Conservation (phyloP, 2,329 filamentous ascomycete species). For the Beauveria varroae region DNA sequence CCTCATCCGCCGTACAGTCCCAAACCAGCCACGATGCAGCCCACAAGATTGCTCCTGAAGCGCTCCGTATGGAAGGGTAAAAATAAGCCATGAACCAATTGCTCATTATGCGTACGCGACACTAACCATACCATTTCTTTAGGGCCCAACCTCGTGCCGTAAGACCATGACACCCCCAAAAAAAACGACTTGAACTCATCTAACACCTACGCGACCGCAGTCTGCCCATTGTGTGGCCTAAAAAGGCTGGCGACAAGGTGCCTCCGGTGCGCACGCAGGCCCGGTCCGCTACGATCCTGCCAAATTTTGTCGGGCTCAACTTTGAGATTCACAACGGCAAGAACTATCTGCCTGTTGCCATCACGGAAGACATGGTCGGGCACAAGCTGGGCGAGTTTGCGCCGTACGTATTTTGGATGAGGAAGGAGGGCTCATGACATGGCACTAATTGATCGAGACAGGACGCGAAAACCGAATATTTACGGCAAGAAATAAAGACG, state of each 20-base stretch:
- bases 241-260: slow-evolving; percentile 51
- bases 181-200: neutral
- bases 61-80: slow-evolving; percentile 86
- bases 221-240: slow-evolving; percentile 56
- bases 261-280: slow-evolving; percentile 80
- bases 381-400: slow-evolving; percentile 93
- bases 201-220: slow-evolving; percentile 26
- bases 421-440: neutral
- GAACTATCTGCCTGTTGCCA: slow-evolving; percentile 69
- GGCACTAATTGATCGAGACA: slow-evolving; percentile 18
- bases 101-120: neutral
- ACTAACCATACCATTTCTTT: neutral
- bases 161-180: slow-evolving; percentile 22
- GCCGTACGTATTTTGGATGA: slow-evolving; percentile 50
- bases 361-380: slow-evolving; percentile 95
- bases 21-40: slow-evolving; percentile 48
- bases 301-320: slow-evolving; percentile 82
- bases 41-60: slow-evolving; percentile 59
- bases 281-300: slow-evolving; percentile 80
- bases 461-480: slow-evolving; percentile 52
- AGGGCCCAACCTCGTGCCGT: slow-evolving; percentile 50
- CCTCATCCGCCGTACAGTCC: neutral
- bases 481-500: slow-evolving; percentile 28
- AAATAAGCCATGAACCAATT: slow-evolving; percentile 10
- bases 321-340: slow-evolving; percentile 94